Evolutionary conservation across 768 basidiomycete genomes (phyloP).

Genomic region (Phylloporus sp.): DNA sequence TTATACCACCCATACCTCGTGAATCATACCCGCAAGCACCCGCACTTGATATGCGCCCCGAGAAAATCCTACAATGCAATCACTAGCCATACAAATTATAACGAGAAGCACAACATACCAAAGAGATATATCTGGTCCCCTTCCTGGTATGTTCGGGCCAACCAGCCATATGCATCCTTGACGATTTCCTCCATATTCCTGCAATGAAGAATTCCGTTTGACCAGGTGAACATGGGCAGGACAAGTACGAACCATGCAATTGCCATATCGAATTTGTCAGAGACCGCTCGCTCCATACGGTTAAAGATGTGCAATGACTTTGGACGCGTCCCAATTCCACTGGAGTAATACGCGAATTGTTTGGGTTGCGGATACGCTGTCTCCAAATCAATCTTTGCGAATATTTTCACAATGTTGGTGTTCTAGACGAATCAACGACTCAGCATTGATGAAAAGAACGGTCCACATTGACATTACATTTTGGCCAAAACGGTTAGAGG

Average conservation of each 20-base stretch:
- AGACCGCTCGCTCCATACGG: conserved; percentile 13
- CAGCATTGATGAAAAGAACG: too few relatives aligned
- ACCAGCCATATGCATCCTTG: conserved; percentile 3
- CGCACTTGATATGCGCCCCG: conserved; percentile 42
- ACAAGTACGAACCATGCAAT: too few relatives aligned
- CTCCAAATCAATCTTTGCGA: conserved; percentile 26
- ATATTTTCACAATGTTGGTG: conserved; percentile 36
- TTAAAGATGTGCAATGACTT: conserved; percentile 21
- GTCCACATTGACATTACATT: too few relatives aligned
- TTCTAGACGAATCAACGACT: too few relatives aligned
- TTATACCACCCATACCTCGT: conserved; percentile 22
- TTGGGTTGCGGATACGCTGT: conserved; percentile 5
- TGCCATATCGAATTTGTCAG: conserved; percentile 9
- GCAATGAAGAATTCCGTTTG: background rate
- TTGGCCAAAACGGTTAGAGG: background rate
- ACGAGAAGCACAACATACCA: conserved; percentile 20
- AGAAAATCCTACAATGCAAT: conserved; percentile 34
- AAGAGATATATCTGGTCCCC: conserved; percentile 35
- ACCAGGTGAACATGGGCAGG: background rate
- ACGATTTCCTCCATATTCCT: conserved; percentile 10
- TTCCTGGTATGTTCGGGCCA: background rate
- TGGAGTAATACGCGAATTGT: conserved; percentile 36
- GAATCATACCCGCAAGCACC: conserved; percentile 35
- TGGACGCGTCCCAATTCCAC: conserved; percentile 33
- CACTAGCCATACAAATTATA: background rate